Evolutionary conservation across 345 rosid genomes (phyloP), one percentile per base, ranked within the genome.

Genomic region (Populus pruinosa): DNA sequence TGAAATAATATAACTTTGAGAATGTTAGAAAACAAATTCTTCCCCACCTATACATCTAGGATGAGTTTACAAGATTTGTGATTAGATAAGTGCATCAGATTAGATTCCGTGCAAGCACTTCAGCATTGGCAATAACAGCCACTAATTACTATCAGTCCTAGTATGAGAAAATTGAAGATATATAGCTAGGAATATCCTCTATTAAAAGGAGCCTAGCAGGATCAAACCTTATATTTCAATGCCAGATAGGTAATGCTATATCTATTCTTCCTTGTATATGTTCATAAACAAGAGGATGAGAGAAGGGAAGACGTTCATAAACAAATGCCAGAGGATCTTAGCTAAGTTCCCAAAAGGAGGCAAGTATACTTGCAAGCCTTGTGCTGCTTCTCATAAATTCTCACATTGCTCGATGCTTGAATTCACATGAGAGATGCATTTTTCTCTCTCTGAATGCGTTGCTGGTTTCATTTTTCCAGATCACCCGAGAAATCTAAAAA

Each of bases 401-500:
- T 16, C 2, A 1, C 61, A 10, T 20, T 35, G n/a, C 49, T 59
- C 8, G 67, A 64, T 61, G 68, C 74, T 39, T 77, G 25, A 61
- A 49, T 27, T 49, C 12, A 39, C 62, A 66, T 70, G 50, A 61
- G 49, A 38, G 70, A 76, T 74, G 10, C 31, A 4, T 11, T 47
- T 44, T 69, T 44, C 41, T 55, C 36, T 68, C 33, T 56, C 11
- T 73, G 80, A 65, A 64, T 78, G 50, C 35, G 41, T 31, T 76
- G 74, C 72, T 77, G 67, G 80, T 77, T 67, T 82, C 70, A 73
- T 71, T 75, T 74, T 79, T 77, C 80, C 14, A 85, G 90, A 82
- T 85, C 87, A 21, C 84, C 86, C 7, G 77, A 81, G 77, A 90
- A 90, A 82, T 65, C 81, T 55, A 83, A 85, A 74, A 91, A 77